Percentiles rank a stretch among this genome's conserved stretches.
phyloP scores from a whole-genome alignment of 2,329 filamentous ascomycete species.

The Calonectria hawksworthii region DNA sequence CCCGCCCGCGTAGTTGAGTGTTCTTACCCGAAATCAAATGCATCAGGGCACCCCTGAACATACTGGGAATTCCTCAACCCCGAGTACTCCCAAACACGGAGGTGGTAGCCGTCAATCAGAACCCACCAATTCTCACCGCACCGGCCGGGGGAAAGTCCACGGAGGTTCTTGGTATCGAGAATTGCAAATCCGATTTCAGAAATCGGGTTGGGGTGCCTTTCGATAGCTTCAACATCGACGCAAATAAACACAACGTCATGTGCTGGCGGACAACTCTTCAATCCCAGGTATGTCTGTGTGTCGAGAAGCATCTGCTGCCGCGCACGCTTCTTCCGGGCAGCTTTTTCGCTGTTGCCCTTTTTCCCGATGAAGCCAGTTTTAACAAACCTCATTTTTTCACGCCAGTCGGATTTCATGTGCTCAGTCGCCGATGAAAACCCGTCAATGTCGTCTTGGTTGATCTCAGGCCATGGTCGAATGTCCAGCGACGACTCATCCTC shows the following conservation, averaged over 20 bases:
- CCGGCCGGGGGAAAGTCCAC: slow-evolving; percentile 69
- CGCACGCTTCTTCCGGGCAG: slow-evolving; percentile 64
- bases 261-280: slow-evolving; percentile 51
- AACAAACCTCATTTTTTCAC: slow-evolving; percentile 37
- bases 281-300: slow-evolving; percentile 78
- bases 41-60: slow-evolving; percentile 79
- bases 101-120: slow-evolving; percentile 78
- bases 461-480: slow-evolving; percentile 52
- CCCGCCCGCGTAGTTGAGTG: not conserved
- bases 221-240: slow-evolving; percentile 88
- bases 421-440: slow-evolving; percentile 45
- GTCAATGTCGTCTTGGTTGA: slow-evolving; percentile 51
- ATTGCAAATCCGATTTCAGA: slow-evolving; percentile 90
- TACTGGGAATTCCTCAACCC: slow-evolving; percentile 77
- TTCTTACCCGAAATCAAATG: slow-evolving; percentile 82
- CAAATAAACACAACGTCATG: slow-evolving; percentile 73
- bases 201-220: slow-evolving; percentile 74
- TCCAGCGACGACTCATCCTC: slow-evolving; percentile 56
- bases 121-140: slow-evolving; percentile 76
- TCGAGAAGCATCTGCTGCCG: slow-evolving; percentile 71
- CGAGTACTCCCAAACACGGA: slow-evolving; percentile 79
- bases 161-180: slow-evolving; percentile 76
- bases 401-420: slow-evolving; percentile 35
- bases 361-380: slow-evolving; percentile 37
- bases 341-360: slow-evolving; percentile 57